Evolutionary conservation across 2,329 filamentous ascomycete species (phyloP), one percentile per base, ranked within the genome.

Genomic region (Raffaelea deltoideospora): DNA sequence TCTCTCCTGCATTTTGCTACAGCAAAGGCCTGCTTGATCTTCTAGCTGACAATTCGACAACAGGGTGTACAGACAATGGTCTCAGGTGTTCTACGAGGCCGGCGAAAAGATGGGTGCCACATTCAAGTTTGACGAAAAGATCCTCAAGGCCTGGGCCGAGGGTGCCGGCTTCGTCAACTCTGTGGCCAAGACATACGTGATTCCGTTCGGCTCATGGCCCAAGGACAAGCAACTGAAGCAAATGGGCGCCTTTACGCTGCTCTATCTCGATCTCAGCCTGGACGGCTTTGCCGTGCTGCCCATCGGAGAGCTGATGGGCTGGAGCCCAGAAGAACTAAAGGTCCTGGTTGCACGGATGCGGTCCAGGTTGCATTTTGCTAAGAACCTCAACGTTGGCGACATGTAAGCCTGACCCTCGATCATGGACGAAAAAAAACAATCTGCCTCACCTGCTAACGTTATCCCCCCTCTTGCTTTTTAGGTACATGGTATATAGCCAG

Each of bases 41-140:
- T n/a, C n/a, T n/a, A 44, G 44, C 10, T 50, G 58, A 4, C 50
- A 53, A 8, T 62, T 57, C 46, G 64, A 69, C 47, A 65, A 69
- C 49, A 33, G 47, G 57, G 54, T 0, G 57, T 57, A 3, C 66
- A 63, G 34, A 60, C 63, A 6, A 56, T 61, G 46, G 5, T 48
- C 52, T 10, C 19, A 9, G 10, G 14, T 45, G 3, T 42, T 38
- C 21, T n/a, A 14, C 15, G 41, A 39, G 17, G 43, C 20, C 0
- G 41, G 39, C 10, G 24, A 4, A 11, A 39, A 38, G 28, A 38
- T 30, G 15, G 38, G 38, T 22, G 15, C 17, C 21, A 31, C 15
- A 23, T 28, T 33, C 23, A 30, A n/a, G 13, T 18, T 40, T 21
- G 30, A 29, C 15, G 34, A 37, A 19, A 31, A 29, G 21, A 23